These are phyloP conservation scores for Nicotiana rustica DNA, from an alignment of 305 asterid genomes.

Conservation along the genomic window DNA sequence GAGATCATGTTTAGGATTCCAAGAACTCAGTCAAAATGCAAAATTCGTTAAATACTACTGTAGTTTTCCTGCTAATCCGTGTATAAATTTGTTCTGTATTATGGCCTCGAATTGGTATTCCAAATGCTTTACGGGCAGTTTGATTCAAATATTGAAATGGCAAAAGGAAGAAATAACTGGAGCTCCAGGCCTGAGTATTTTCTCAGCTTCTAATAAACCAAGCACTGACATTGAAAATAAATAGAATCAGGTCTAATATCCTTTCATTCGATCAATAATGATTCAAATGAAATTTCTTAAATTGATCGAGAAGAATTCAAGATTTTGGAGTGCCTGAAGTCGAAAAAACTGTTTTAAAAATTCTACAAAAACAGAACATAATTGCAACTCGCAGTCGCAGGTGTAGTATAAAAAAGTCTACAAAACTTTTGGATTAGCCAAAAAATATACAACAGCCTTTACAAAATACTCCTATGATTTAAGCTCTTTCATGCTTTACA, in stretches of 20 bases:
- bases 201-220: neutral
- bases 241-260: too few relatives aligned
- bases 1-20: neutral
- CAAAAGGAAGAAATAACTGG: neutral
- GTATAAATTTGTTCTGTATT: neutral
- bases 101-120: too few relatives aligned
- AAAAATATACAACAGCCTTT: neutral
- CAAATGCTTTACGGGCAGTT: too few relatives aligned
- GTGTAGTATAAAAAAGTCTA: neutral
- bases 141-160: too few relatives aligned
- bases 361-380: neutral
- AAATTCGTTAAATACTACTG: neutral
- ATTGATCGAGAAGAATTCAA: too few relatives aligned
- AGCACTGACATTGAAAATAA: neutral
- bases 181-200: neutral
- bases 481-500: conserved; percentile 42
- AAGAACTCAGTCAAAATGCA: neutral
- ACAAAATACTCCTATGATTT: neutral
- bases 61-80: neutral
- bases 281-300: too few relatives aligned
- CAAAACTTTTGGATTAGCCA: neutral
- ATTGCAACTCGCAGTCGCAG: neutral
- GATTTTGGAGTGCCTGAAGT: too few relatives aligned
- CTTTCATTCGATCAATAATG: too few relatives aligned
- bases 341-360: neutral